Conservation (phyloP, 1,284 basidiomycete genomes). For the Thecaphora thlaspeos region DNA sequence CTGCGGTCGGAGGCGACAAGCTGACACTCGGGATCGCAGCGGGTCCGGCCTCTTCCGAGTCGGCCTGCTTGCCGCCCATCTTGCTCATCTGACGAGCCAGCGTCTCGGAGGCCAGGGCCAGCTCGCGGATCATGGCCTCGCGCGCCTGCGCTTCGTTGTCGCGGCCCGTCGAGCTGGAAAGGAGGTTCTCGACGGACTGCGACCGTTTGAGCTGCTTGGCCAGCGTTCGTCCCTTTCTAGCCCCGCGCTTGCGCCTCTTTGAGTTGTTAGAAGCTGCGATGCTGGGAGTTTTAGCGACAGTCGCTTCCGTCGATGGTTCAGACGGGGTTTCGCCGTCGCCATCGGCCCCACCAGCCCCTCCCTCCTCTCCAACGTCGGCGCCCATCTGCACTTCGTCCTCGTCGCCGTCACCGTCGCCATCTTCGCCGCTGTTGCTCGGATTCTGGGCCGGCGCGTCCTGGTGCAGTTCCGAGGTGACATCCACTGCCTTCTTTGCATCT, state of each 20-base stretch:
- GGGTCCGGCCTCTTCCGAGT: slow-evolving; percentile 8
- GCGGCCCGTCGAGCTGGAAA: slow-evolving; percentile 7
- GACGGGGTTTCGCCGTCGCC: neutral
- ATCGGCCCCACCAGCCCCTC: neutral
- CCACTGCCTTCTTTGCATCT: too few relatives aligned
- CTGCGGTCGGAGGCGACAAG: slow-evolving; percentile 29
- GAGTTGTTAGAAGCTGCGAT: slow-evolving; percentile 30
- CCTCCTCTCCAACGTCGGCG: slow-evolving; percentile 5
- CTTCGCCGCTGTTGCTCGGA: neutral
- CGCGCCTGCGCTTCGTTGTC: slow-evolving; percentile 20
- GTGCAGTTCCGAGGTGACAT: too few relatives aligned
- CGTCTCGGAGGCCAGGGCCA: slow-evolving; percentile 38
- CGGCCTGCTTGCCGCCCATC: slow-evolving; percentile 28
- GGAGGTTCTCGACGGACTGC: slow-evolving; percentile 33
- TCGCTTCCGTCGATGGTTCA: neutral
- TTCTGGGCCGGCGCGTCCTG: too few relatives aligned
- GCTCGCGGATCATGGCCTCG: slow-evolving; percentile 35
- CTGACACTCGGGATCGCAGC: slow-evolving; percentile 6
- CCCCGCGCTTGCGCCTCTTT: slow-evolving; percentile 41
- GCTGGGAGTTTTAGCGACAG: slow-evolving; percentile 15
- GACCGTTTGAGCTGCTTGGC: slow-evolving; percentile 44
- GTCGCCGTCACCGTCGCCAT: slow-evolving; percentile 1
- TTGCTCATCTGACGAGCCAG: slow-evolving; percentile 46
- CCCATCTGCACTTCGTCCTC: slow-evolving; percentile 1
- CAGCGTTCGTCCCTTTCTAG: slow-evolving; percentile 39